Evolutionary conservation across 345 rosid species (phyloP), one percentile per base, ranked within the genome.

Genomic region (Citrus inodora): DNA sequence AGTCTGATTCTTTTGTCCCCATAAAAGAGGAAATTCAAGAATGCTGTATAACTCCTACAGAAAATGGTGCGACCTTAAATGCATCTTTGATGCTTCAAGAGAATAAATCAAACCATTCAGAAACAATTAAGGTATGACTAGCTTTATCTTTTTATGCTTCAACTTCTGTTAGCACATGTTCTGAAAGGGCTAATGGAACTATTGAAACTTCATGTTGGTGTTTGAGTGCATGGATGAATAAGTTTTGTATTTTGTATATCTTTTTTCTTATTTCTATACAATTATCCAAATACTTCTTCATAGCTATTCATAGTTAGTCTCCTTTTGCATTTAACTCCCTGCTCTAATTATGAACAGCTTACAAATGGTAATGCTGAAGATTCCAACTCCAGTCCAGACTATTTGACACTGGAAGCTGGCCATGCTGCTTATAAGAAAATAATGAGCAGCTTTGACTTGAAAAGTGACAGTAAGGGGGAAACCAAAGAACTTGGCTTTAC

Each of bases 51-150:
- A 69, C 59, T 68, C 66, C 40, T 32, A 38, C 25, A 55, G 87
- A 73, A 22, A 60, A 69, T 55, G 35, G 60, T 71, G 24, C 60
- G 24, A 64, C 74, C 63, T 70, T 42, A 32, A 70, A 80, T 42
- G 55, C 82, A 66, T 79, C 73, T 42, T 73, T 74, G 69, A 80
- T 59, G 79, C 77, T 81, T 88, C 85, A 75, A 42, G 86, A 79
- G 80, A 80, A 80, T 32, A 77, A 66, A 69, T 35, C 83, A 60
- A 69, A 79, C 73, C 58, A 66, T 67, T 56, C 79, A 13, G 56
- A 46, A 75, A 80, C 77, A 74, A 82, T 78, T 67, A 73, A 88
- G 89, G 84, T 89, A 68, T 73, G 71, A 56, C 67, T 74, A 7
- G 53, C 73, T 33, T 75, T 72, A 63, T 48, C 35, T 37, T 58